Evolutionary conservation across 495 filamentous ascomycete species (phyloP).

Genomic region (Platismatia glauca): DNA sequence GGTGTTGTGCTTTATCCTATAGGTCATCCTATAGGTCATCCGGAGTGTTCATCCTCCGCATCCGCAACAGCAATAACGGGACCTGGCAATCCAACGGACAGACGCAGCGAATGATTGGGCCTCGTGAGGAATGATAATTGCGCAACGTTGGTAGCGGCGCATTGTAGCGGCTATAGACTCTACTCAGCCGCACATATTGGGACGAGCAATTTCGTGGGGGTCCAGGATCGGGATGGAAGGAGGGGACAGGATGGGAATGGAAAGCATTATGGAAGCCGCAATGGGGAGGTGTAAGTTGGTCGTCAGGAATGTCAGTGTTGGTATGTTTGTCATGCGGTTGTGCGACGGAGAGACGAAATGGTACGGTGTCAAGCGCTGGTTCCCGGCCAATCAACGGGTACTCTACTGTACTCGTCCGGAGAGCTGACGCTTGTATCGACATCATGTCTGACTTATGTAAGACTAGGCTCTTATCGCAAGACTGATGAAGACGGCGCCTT

Average conservation of each 20-base stretch:
- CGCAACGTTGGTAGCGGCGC: conserved; percentile 13
- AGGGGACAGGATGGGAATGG: neutral
- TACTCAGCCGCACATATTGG: neutral
- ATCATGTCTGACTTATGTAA: neutral
- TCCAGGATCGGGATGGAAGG: neutral
- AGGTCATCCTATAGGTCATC: too few relatives aligned
- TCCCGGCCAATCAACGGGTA: too few relatives aligned
- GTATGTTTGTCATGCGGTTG: too few relatives aligned
- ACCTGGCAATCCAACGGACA: neutral
- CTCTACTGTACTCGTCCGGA: too few relatives aligned
- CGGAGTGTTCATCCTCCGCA: neutral
- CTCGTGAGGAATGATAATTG: conserved; percentile 1
- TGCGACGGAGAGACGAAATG: too few relatives aligned
- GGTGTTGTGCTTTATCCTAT: neutral
- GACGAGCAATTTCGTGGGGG: neutral
- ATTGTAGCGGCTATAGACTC: neutral
- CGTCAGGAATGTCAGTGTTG: too few relatives aligned
- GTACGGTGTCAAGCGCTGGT: too few relatives aligned
- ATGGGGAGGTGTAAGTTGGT: neutral
- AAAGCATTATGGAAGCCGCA: neutral
- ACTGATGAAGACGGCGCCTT: neutral
- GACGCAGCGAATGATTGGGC: neutral
- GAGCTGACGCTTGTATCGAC: neutral
- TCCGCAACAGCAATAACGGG: neutral
- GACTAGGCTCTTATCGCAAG: neutral